Evolutionary conservation across 2,329 filamentous ascomycete species (phyloP).

Genomic region (Talaromyces verruculosus): DNA sequence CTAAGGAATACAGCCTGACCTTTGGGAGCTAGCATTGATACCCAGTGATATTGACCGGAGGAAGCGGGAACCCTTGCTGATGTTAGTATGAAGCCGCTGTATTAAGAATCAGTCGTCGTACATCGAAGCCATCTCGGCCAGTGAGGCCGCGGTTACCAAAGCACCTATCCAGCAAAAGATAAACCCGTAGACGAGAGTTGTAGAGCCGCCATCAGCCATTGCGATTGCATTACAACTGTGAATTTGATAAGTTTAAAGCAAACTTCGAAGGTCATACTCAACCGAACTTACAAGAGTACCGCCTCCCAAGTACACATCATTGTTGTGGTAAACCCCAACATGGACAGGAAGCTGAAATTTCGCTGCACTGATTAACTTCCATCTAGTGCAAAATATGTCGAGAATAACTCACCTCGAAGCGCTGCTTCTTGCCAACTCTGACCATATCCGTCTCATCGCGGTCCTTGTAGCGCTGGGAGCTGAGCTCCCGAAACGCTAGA

Average conservation of each 20-base stretch:
- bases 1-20: conserved; percentile 3
- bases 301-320: conserved; percentile 45
- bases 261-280: neutral
- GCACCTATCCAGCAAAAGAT: conserved; percentile 36
- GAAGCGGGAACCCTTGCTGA: conserved; percentile 34
- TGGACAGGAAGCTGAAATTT: conserved; percentile 43
- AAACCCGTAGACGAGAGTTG: conserved; percentile 36
- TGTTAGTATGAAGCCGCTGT: neutral
- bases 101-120: conserved; percentile 18
- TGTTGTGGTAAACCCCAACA: conserved; percentile 43
- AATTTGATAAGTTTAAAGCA: neutral
- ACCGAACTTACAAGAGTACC: conserved; percentile 34
- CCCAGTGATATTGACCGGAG: conserved; percentile 45
- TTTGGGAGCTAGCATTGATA: conserved; percentile 42
- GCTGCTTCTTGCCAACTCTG: neutral
- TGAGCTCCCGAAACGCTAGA: conserved; percentile 1
- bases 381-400: no score
- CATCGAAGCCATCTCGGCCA: conserved; percentile 39
- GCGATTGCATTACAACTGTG: no score
- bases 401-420: neutral
- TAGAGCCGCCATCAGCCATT: conserved; percentile 30
- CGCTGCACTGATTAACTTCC: conserved; percentile 28
- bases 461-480: neutral
- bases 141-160: conserved; percentile 28
- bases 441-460: neutral